Base-by-base conservation (phyloP, 2,329 filamentous ascomycete genomes). In the Fusarium buxicola region DNA sequence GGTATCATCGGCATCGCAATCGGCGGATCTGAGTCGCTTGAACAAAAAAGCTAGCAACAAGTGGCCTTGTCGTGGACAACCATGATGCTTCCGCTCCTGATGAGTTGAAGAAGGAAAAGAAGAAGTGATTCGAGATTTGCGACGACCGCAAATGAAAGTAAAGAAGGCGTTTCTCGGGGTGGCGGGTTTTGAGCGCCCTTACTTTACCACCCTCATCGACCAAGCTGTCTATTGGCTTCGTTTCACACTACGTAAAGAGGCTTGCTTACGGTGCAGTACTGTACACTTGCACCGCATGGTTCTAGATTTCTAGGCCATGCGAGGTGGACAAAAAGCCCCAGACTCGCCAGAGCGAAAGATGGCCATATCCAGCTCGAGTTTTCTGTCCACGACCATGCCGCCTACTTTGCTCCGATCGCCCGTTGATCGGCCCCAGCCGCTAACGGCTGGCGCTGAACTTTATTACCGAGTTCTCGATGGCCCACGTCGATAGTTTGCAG, bases 1-100 rank as follows among this genome's bases (percentile, higher is more conserved):
- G 30, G 24, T 18, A 21, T 15, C 38, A 18, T 48, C 38, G 47
- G 44, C 57, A 60, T 60, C n/a, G 52, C 47, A 47, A 30, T 24
- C n/a, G n/a, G n/a, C 27, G 27, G n/a, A 13, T 34, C 31, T 21
- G 21, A 6, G 21, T 21, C 21, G 21, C 8, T n/a, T 13, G 31
- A n/a, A 34, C 31, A n/a, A 13, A 12, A 13, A 5, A 7, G 27
- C n/a, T 27, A 28, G 12, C 24, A 38, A 2, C 7, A 7, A 9
- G 6, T 21, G 32, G 32, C 32, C 15, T 10, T 16, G n/a, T 15
- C 32, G 35, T 18, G 15, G 8, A 16, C 9, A 8, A 10, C 16
- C 16, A 21, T 38, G 21, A 21, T 21, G 21, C 21, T 6, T 21
- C 4, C 21, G 21, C 21, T 21, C 6, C 21, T 21, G 21, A 21